phyloP scores from a whole-genome alignment of 345 rosid species.

The Rhodamnia rubescens region DNA sequence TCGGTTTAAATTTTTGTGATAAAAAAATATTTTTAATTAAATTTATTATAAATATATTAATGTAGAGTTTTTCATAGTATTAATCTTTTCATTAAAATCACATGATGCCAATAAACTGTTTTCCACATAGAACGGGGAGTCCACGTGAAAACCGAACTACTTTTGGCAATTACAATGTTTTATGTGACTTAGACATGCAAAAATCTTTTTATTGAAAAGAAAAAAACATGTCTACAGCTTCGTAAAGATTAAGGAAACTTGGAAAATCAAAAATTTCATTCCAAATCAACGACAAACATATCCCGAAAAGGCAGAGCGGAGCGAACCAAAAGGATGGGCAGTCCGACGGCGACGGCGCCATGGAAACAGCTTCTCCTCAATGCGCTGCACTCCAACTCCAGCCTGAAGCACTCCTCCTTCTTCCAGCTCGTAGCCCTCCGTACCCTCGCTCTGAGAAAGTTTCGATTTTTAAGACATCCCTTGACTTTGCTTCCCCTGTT shows the following conservation, averaged over 20 bases:
- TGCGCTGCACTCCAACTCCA: constrained; percentile 60
- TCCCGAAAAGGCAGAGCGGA: not conserved
- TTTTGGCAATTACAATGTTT: not conserved
- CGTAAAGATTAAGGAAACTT: not conserved
- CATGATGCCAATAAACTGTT: not conserved
- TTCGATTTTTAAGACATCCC: not conserved
- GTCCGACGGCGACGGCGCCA: constrained; percentile 25
- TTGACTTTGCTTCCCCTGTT: not conserved
- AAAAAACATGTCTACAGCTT: not conserved
- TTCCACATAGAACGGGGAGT: not conserved
- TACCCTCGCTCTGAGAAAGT: not conserved
- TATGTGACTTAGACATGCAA: not conserved
- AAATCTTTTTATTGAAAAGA: not conserved
- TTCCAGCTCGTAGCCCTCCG: constrained; percentile 39
- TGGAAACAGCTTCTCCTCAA: constrained; percentile 80
- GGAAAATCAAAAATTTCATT: not conserved
- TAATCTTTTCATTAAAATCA: no score
- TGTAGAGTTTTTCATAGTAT: no score
- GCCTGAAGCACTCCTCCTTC: constrained; percentile 53
- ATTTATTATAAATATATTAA: no score
- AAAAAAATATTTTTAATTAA: no score
- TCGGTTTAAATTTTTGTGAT: no score
- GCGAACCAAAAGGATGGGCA: not conserved
- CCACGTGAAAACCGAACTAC: not conserved
- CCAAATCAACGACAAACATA: not conserved